Percentiles rank a stretch among this genome's conserved stretches.
Evolutionary conservation across 192 early-diverging fungal species (phyloP).

Genomic region (Linnemannia exigua): DNA sequence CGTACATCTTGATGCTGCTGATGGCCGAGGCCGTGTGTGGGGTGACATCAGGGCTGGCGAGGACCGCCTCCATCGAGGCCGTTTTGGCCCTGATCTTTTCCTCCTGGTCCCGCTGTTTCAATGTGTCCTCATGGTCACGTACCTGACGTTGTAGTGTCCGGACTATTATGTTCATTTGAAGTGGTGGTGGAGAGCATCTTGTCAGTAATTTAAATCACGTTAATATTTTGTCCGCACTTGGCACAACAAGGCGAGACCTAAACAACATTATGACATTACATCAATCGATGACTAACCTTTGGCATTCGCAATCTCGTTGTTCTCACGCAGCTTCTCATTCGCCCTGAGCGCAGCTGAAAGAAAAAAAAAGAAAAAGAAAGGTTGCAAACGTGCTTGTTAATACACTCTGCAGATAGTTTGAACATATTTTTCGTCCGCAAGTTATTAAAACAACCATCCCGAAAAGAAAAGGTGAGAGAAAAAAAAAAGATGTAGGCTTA

Average conservation of each 20-base stretch:
- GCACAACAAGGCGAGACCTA: background rate
- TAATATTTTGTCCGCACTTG: background rate
- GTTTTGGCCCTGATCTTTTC: slow-evolving; percentile 32
- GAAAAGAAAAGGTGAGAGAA: background rate
- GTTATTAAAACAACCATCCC: background rate
- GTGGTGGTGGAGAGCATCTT: background rate
- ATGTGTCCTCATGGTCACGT: slow-evolving; percentile 23
- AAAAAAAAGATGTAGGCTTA: slow-evolving; percentile 9
- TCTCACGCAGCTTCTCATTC: slow-evolving; percentile 38
- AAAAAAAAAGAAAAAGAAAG: background rate
- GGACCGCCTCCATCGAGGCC: slow-evolving; percentile 23
- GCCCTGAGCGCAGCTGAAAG: slow-evolving; percentile 30
- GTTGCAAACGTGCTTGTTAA: background rate
- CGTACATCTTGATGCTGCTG: slow-evolving; percentile 35
- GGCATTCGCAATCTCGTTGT: slow-evolving; percentile 34
- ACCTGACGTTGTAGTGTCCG: slow-evolving; percentile 45
- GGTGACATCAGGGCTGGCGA: slow-evolving; percentile 32
- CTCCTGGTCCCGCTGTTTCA: slow-evolving; percentile 23
- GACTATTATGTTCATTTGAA: slow-evolving; percentile 13
- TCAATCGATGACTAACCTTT: slow-evolving; percentile 11
- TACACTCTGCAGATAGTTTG: too few species aligned
- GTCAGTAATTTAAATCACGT: too few species aligned
- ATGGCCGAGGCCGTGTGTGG: slow-evolving; percentile 7
- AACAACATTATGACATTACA: background rate
- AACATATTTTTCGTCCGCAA: background rate